Conservation (phyloP, 2,329 filamentous ascomycete genomes). For the Colletotrichum higginsianum region DNA sequence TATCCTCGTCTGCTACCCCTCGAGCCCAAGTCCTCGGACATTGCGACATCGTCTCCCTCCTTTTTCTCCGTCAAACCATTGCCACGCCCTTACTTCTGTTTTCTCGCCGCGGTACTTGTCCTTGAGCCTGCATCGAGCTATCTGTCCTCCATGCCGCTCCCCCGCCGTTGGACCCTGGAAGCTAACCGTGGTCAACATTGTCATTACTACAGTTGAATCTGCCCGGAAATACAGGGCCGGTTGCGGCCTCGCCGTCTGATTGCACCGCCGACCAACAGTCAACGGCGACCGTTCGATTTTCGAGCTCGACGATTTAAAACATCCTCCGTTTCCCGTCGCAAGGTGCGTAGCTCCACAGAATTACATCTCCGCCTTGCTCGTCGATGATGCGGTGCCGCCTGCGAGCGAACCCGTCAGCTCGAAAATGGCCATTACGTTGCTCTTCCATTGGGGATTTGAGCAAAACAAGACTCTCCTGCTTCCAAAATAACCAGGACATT, state of each 20-base stretch:
- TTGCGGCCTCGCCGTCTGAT: constrained; percentile 26
- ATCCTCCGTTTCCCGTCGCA: constrained; percentile 39
- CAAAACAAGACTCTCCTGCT: neutral
- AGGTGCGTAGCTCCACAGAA: constrained; percentile 30
- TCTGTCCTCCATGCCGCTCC: constrained; percentile 36
- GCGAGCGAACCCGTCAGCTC: neutral
- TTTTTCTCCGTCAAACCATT: neutral
- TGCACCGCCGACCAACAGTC: constrained; percentile 12
- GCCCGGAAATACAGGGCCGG: constrained; percentile 21
- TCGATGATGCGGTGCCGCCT: neutral
- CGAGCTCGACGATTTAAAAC: constrained; percentile 25
- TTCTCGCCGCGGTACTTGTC: neutral
- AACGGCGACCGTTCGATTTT: constrained; percentile 26
- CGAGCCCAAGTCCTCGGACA: constrained; percentile 20
- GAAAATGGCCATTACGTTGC: neutral
- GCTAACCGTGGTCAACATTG: constrained; percentile 33
- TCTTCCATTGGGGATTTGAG: neutral
- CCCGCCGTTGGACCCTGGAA: constrained; percentile 35
- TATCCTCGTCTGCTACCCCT: constrained; percentile 28
- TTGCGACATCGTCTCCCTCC: constrained; percentile 11
- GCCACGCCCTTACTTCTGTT: neutral
- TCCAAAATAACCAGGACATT: constrained; percentile 1
- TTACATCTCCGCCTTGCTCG: constrained; percentile 8
- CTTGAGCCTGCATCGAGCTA: constrained; percentile 15
- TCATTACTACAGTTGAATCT: constrained; percentile 24